Conservation (phyloP, 257 asterid genomes). For the Leonotis leonurus region DNA sequence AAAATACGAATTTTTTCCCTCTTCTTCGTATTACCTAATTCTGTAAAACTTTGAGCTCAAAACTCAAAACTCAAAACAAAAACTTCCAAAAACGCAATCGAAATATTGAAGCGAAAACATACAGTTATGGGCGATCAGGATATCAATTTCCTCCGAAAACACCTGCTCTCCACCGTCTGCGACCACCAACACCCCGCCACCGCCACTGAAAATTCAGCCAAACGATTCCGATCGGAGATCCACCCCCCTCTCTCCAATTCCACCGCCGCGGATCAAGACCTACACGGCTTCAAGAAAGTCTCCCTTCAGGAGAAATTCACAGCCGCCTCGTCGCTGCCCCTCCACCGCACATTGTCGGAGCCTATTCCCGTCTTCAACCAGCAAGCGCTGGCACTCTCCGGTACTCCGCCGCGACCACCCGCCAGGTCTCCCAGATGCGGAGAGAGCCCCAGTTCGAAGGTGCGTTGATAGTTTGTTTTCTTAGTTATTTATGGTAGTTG, state of each 20-base stretch:
- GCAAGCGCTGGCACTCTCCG: conserved; percentile 1
- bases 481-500: not conserved
- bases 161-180: conserved; percentile 26
- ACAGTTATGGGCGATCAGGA: conserved; percentile 26
- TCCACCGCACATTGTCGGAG: conserved; percentile 38
- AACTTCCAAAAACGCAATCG: no score
- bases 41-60: no score
- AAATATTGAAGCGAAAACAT: no score
- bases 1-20: no score
- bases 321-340: conserved; percentile 10
- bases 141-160: not conserved
- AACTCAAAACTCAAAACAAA: no score
- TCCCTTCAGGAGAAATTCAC: conserved; percentile 14
- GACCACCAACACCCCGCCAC: conserved; percentile 5
- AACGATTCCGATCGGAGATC: no score
- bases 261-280: not conserved
- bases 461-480: not conserved
- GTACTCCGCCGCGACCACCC: conserved; percentile 28
- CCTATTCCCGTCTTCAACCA: conserved; percentile 20
- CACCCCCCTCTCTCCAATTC: conserved; percentile 7
- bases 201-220: conserved; percentile 10
- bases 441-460: conserved; percentile 32
- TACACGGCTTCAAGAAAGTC: conserved; percentile 18
- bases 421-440: conserved; percentile 21
- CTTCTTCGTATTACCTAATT: no score